Base-by-base conservation (phyloP, 2,329 filamentous ascomycete species). In the Blastomyces parvus region DNA sequence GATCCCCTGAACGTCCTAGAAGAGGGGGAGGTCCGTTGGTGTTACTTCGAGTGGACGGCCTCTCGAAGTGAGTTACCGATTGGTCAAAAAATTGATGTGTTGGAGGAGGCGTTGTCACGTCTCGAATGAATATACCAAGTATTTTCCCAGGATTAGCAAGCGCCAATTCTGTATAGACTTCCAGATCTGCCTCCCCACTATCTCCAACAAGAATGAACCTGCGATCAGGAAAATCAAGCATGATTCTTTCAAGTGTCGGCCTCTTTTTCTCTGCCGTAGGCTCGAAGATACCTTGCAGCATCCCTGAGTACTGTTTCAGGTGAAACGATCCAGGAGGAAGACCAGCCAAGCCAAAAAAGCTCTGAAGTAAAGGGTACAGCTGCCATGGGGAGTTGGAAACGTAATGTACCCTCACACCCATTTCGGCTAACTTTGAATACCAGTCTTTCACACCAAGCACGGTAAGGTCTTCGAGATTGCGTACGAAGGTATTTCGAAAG, bases 341-440 rank as follows among this genome's bases (percentile, higher is more conserved):
- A 1, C 89, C 89, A 7, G 89, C 89, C 50, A 88, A 77, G 67
- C 87, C 86, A 74, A 97, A 96, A 73, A 89, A 99, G 61, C 85
- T 90, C 5, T 90, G 88, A 13, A 99, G 79, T 2, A 97, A 86
- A 0, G 94, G 94, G 70, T 90, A 99, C 7, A 99, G 82, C 74
- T 99, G 95, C 95, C 95, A 99, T 0, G 94, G 94, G 60, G 93
- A 96, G 76, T 99, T 99, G n/a, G 94, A 99, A 67, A 96, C 95
- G 74, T 99, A 99, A 73, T 99, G 95, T 61, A 99, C 83, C 69
- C 87, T 85, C 30, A 97, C 93, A 22, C 92, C 91, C 78, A 93
- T 85, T 25, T 86, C 81, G 48, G 88, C 83, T 77, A 99, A 82
- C 25, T 81, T 81, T 44, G 81, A 85, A 72, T 97, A 99, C 93